phyloP scores from a whole-genome alignment of 331 rosid species.

The Cydonia oblonga region DNA sequence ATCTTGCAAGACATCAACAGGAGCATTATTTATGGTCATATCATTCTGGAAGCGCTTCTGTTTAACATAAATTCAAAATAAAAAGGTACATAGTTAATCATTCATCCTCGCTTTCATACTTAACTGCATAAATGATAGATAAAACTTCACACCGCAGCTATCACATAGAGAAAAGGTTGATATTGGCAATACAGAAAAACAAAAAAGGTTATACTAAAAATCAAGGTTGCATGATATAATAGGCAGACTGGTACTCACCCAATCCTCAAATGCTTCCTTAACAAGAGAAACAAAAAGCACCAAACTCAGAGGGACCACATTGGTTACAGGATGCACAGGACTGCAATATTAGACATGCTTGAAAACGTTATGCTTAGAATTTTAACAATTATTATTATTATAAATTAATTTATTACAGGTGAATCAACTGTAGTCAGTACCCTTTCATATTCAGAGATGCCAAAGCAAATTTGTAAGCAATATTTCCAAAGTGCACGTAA shows the following conservation, averaged over 20 bases:
- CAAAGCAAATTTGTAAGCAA: not conserved
- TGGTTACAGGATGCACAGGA: constrained; percentile 84
- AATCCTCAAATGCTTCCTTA: constrained; percentile 93
- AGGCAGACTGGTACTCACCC: constrained; percentile 49
- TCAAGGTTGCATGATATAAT: constrained; percentile 3
- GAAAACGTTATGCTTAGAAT: not conserved
- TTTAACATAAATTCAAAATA: constrained; percentile 16
- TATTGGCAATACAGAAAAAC: not conserved
- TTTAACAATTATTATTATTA: not conserved
- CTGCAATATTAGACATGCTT: constrained; percentile 45
- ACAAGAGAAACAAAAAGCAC: constrained; percentile 83
- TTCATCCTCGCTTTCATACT: not conserved
- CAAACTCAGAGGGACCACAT: constrained; percentile 71
- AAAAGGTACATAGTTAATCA: constrained; percentile 3
- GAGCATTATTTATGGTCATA: constrained; percentile 61
- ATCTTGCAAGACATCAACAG: constrained; percentile 64
- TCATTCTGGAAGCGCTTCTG: constrained; percentile 97
- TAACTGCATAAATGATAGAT: not conserved
- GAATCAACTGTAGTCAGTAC: not conserved
- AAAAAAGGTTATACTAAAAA: not conserved
- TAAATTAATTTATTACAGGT: not conserved
- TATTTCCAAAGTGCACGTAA: not conserved
- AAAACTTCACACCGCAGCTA: not conserved
- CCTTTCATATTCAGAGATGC: not conserved
- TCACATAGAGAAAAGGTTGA: not conserved